Evolutionary conservation across 306 rosid genomes (phyloP).

Genomic region (Abrus precatorius): DNA sequence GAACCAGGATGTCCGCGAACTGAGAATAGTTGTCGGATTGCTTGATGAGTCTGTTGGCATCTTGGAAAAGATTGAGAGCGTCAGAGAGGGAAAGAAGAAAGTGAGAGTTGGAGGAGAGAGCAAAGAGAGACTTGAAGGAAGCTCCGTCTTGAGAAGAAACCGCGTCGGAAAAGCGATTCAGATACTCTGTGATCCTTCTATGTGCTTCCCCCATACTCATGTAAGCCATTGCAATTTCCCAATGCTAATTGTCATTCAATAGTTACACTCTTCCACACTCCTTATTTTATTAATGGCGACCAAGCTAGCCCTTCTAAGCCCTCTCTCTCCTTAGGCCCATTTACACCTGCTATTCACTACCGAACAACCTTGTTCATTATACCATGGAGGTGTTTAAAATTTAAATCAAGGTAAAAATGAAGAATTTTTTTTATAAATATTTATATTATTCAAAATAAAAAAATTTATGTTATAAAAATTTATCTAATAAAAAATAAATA

Average conservation of each 20-base stretch:
- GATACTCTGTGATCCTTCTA: constrained; percentile 81
- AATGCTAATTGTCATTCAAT: background rate
- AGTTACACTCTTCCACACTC: too few species aligned
- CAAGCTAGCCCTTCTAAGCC: too few species aligned
- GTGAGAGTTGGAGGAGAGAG: constrained; percentile 76
- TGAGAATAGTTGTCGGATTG: constrained; percentile 74
- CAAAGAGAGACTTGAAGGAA: constrained; percentile 73
- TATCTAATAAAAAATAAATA: too few species aligned
- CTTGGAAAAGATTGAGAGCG: constrained; percentile 79
- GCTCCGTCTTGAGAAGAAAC: constrained; percentile 75
- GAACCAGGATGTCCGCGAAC: constrained; percentile 66
- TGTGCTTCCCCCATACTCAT: constrained; percentile 98
- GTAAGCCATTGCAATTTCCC: constrained; percentile 66
- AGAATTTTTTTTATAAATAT: too few species aligned
- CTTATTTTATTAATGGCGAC: too few species aligned
- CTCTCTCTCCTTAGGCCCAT: too few species aligned
- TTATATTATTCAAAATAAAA: too few species aligned
- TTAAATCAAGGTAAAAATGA: too few species aligned
- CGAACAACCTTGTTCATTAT: too few species aligned
- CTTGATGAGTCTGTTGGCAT: constrained; percentile 72
- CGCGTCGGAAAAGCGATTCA: constrained; percentile 79
- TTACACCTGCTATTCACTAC: too few species aligned
- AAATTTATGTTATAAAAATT: too few species aligned
- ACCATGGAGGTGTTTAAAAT: too few species aligned
- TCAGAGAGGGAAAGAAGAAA: constrained; percentile 76